Evolutionary conservation across 352 stramenopile species (phyloP), one percentile per base, ranked within the genome.

Genomic region (Globisporangium camurandrum): DNA sequence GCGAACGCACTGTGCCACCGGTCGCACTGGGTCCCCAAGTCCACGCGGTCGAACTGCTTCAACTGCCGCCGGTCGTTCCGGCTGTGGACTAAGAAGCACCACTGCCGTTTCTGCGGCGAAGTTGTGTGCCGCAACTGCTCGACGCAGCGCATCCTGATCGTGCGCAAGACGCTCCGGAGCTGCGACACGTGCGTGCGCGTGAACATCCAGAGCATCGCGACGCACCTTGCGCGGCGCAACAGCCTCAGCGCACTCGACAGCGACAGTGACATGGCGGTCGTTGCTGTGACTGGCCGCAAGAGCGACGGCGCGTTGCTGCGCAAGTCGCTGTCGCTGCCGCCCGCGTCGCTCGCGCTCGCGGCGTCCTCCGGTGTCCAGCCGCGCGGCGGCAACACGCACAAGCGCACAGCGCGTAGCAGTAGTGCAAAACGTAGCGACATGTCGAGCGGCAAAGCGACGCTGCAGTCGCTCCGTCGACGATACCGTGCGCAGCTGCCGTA

Each of bases 41-140:
- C 73, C 2, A 77, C 73, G 33, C 76, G 77, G 49, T 60, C 64
- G 7, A 59, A 39, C 27, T 92, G 81, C 58, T 75, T 74, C 43
- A 84, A 83, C 56, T 92, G 81, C 63, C 61, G 67, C 20, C 68
- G 63, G 45, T 59, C 51, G 40, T 86, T 92, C 56, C 57, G 66
- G n/a, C 58, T 89, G 12, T 85, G 71, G 54, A 70, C 56, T 11
- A 67, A 63, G 43, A 92, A 89, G 42, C 81, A 89, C 57, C 71
- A 92, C 54, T 92, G 81, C 53, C 75, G 81, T 1, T 66, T 88
- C 14, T 92, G 81, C 43, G 81, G 81, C 22, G 78, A 89, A 48
- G 66, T 92, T 39, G 81, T 89, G 24, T 92, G 81, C 54, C 64
- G 74, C 23, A 46, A 63, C 36, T 92, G 81, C 64, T 92, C 81